Conservation (phyloP, 768 basidiomycete species). For the Mycena floridula region DNA sequence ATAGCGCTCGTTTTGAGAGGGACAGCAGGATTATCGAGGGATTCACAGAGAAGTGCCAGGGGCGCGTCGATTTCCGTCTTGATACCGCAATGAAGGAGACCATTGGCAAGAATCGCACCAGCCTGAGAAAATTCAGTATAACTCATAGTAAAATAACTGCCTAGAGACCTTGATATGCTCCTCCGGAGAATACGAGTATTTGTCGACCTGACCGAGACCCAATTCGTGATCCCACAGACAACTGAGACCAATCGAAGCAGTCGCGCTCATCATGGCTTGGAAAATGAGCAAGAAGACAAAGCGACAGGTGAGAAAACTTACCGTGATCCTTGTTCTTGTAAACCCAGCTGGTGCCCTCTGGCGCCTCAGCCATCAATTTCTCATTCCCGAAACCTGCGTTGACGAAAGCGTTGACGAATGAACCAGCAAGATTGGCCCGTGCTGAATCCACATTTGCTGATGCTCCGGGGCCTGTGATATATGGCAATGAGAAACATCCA, state of each 20-base stretch:
- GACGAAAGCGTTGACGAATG: constrained; percentile 98
- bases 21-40: constrained; percentile 81
- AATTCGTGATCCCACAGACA: constrained; percentile 95
- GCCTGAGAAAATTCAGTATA: constrained; percentile 38
- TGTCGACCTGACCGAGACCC: constrained; percentile 92
- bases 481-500: not conserved
- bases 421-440: constrained; percentile 88
- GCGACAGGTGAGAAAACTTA: constrained; percentile 20
- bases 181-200: constrained; percentile 93
- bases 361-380: constrained; percentile 95
- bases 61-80: constrained; percentile 92
- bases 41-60: constrained; percentile 83
- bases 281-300: not conserved
- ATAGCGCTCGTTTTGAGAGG: constrained; percentile 84
- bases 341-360: constrained; percentile 96
- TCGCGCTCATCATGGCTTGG: constrained; percentile 91
- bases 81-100: constrained; percentile 84
- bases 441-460: constrained; percentile 87
- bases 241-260: constrained; percentile 89
- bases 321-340: constrained; percentile 99
- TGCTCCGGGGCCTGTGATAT: constrained; percentile 47
- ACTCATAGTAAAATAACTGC: not conserved
- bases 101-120: constrained; percentile 91
- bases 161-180: constrained; percentile 82
- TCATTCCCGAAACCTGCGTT: constrained; percentile 99